Evolutionary conservation across 2,329 filamentous ascomycete species (phyloP).

Genomic region (Ustulina deusta): DNA sequence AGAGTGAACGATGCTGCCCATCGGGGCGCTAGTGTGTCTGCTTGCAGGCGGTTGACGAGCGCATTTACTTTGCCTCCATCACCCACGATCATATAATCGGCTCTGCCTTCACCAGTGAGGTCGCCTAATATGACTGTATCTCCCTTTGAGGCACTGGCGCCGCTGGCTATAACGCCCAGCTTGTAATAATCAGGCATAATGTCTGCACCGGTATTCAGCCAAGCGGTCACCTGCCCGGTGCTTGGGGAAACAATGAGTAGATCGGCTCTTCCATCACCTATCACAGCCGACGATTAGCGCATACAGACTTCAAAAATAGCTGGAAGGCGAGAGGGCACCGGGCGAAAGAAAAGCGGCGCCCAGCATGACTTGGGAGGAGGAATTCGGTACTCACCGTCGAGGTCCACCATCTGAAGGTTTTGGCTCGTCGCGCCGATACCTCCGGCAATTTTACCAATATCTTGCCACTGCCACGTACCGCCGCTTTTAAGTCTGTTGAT

Average conservation of each 20-base stretch:
- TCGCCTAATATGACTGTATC: conserved; percentile 9
- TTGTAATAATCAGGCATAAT: conserved; percentile 4
- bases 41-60: conserved; percentile 9
- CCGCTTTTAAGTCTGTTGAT: conserved; percentile 8
- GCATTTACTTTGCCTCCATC: conserved; percentile 4
- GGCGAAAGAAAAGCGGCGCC: not conserved
- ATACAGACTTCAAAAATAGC: not conserved
- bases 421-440: conserved; percentile 3
- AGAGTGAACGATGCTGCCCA: conserved; percentile 3
- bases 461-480: conserved; percentile 21
- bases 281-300: not conserved
- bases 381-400: conserved; percentile 9
- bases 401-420: conserved; percentile 17
- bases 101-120: conserved; percentile 16
- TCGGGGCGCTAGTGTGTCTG: not conserved
- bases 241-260: conserved; percentile 3
- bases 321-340: not conserved
- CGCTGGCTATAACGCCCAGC: conserved; percentile 8
- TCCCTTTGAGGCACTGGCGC: not conserved
- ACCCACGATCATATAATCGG: conserved; percentile 21
- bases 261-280: conserved; percentile 24
- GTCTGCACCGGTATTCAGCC: conserved; percentile 14
- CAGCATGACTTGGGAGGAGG: not conserved
- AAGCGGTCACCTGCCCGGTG: conserved; percentile 11
- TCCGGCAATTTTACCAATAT: conserved; percentile 8